Base-by-base conservation (phyloP, 2,329 filamentous ascomycete species). In the Claviceps maximensis region DNA sequence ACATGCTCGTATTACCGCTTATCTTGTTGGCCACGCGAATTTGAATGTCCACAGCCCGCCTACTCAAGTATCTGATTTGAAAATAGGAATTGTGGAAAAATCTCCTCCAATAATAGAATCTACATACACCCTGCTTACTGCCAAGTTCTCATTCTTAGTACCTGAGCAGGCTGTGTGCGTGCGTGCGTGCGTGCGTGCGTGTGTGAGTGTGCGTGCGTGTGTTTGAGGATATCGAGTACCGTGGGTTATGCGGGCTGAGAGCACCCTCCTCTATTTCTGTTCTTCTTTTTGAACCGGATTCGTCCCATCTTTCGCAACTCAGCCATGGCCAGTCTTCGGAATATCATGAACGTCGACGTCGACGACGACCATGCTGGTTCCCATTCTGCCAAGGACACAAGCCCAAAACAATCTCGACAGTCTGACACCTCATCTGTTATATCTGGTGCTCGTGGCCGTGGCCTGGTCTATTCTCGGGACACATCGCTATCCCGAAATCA, bases 331-430 rank as follows among this genome's bases (percentile, higher is more conserved):
- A 77, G 74, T 62, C 71, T 80, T 58, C 73, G 71, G 61, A 75
- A 75, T 61, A 80, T 80, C 63, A 78, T 80, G 73, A 77, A 79
- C 64, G 68, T 71, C 61, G 73, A 75, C 60, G 74, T 70, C 60
- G 73, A 75, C 60, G 75, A 77, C 59, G 74, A 75, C 60, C 68
- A 71, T 57, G 63, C 63, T 55, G 67, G 71, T 58, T 62, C 70
- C 54, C 65, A 64, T 62, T 59, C 66, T 62, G 68, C 70, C 72
- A 75, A 73, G 58, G 65, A 66, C 61, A 63, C 72, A 61, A 62
- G 61, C 62, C 68, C 67, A 63, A 66, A 64, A 53, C 58, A 61
- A 40, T 57, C 61, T 53, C 57, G 59, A 40, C 58, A 61, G 53
- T 57, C 60, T 56, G 59, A 62, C 45, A 64, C 69, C 55, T 64